Evolutionary conservation across 1,284 basidiomycete genomes (phyloP).

Genomic region (Ustilago hordei): DNA sequence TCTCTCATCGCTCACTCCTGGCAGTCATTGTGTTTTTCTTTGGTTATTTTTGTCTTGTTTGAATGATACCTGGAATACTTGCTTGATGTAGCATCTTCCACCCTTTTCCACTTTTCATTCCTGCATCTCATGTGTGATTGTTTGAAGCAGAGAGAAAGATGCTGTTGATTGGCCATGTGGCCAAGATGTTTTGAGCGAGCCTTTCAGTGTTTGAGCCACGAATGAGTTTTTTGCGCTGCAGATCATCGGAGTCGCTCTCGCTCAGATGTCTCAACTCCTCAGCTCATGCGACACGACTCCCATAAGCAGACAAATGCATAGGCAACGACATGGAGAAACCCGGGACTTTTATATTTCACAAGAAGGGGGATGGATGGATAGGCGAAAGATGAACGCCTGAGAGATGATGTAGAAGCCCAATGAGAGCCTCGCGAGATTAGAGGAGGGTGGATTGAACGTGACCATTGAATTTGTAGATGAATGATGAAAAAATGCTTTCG

Average conservation of each 20-base stretch:
- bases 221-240: not conserved
- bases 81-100: not conserved
- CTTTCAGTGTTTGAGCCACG: too few relatives aligned
- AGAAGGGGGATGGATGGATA: not conserved
- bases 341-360: conserved; percentile 14
- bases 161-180: too few relatives aligned
- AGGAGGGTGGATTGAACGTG: not conserved
- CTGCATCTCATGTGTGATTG: not conserved
- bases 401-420: not conserved
- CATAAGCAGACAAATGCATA: not conserved
- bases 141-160: too few relatives aligned
- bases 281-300: not conserved
- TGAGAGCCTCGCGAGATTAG: not conserved
- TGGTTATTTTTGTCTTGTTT: not conserved
- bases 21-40: not conserved
- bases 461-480: not conserved
- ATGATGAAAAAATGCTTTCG: conserved; percentile 6
- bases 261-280: not conserved
- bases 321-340: not conserved
- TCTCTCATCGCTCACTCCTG: not conserved
- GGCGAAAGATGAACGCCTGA: not conserved
- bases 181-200: too few relatives aligned
- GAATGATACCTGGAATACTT: conserved; percentile 15
- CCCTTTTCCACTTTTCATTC: not conserved
- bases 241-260: not conserved